phyloP scores from a whole-genome alignment of 1,139 yeast species.

The Geotrichum phurueaensis region DNA sequence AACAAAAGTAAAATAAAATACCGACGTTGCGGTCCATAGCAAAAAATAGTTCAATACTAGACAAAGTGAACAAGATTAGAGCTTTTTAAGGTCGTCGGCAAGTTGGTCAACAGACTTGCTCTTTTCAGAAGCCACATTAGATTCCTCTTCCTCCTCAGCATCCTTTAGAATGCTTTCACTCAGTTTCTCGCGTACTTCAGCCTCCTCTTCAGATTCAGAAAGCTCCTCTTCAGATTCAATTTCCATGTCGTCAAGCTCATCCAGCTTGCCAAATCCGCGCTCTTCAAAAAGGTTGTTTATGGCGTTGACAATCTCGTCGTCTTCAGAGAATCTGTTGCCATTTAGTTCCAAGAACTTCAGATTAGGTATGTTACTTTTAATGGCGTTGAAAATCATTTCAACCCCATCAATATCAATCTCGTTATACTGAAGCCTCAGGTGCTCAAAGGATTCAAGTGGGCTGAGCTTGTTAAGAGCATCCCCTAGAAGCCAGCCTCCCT shows the following conservation, averaged over 20 bases:
- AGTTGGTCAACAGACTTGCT: constrained; percentile 52
- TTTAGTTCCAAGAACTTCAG: constrained; percentile 71
- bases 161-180: constrained; percentile 31
- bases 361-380: constrained; percentile 52
- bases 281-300: constrained; percentile 60
- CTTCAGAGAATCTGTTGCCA: constrained; percentile 87
- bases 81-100: constrained; percentile 52
- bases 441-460: constrained; percentile 40
- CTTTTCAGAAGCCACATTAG: constrained; percentile 33
- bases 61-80: constrained; percentile 27
- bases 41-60: background rate
- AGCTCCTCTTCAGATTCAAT: constrained; percentile 83
- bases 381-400: constrained; percentile 48
- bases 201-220: constrained; percentile 65
- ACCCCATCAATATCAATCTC: constrained; percentile 72
- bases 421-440: constrained; percentile 77
- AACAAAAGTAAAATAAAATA: background rate
- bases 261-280: constrained; percentile 75
- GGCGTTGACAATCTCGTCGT: constrained; percentile 50
- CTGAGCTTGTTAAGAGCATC: constrained; percentile 36
- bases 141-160: constrained; percentile 43
- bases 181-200: constrained; percentile 52
- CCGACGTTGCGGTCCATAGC: background rate
- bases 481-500: constrained; percentile 54
- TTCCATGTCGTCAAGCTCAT: constrained; percentile 90